Conservation (phyloP, 495 filamentous ascomycete species). For the Amniculicola lignicola region DNA sequence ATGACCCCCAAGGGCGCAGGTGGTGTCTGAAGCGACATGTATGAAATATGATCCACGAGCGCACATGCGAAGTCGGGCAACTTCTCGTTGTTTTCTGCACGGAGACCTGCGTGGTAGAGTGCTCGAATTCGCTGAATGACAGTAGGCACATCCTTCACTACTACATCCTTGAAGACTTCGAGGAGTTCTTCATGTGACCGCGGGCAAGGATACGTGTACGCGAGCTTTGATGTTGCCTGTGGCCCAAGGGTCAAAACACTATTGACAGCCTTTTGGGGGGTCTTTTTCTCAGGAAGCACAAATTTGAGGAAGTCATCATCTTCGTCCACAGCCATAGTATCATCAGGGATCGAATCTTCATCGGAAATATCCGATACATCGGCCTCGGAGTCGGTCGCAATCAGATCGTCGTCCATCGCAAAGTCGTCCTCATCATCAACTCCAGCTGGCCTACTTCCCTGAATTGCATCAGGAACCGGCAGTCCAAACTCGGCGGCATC, state of each 20-base stretch:
- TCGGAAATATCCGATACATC: slow-evolving; percentile 54
- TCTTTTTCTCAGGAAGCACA: slow-evolving; percentile 49
- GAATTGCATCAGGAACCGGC: too few relatives aligned
- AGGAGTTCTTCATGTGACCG: slow-evolving; percentile 71
- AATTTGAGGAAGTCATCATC: slow-evolving; percentile 69
- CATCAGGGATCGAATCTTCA: slow-evolving; percentile 43
- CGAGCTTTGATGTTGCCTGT: slow-evolving; percentile 50
- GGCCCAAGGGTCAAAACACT: slow-evolving; percentile 43
- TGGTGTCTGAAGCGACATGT: slow-evolving; percentile 53
- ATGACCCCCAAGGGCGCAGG: slow-evolving; percentile 55
- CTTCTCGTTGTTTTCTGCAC: slow-evolving; percentile 76
- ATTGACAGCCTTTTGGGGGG: slow-evolving; percentile 19
- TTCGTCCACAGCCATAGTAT: slow-evolving; percentile 45
- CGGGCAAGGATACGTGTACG: slow-evolving; percentile 83
- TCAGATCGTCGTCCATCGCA: slow-evolving; percentile 78
- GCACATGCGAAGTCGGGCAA: slow-evolving; percentile 69
- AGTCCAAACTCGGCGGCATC: slow-evolving; percentile 59
- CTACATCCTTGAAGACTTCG: slow-evolving; percentile 56
- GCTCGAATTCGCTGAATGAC: slow-evolving; percentile 87
- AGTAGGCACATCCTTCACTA: slow-evolving; percentile 63
- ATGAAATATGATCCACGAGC: slow-evolving; percentile 74
- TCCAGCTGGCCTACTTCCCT: slow-evolving; percentile 40
- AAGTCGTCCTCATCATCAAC: slow-evolving; percentile 94
- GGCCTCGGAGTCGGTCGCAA: slow-evolving; percentile 63
- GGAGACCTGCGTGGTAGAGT: slow-evolving; percentile 83